Conservation (phyloP, 169 alveolate genomes). For the Besnoitia besnoiti region DNA sequence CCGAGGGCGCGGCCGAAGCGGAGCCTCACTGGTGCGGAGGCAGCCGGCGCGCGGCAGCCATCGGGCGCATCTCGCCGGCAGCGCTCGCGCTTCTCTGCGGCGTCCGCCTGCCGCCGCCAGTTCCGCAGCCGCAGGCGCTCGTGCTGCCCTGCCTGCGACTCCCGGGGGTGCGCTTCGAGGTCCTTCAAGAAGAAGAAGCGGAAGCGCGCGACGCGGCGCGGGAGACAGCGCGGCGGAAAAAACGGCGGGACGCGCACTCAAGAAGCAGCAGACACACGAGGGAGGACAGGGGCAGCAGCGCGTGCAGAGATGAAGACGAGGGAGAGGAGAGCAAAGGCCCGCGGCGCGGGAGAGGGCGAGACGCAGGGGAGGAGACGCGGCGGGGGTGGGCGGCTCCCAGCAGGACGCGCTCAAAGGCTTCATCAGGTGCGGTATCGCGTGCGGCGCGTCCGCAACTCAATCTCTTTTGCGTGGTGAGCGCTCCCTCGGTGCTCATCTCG, state of each 20-base stretch:
- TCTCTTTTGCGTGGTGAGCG: slow-evolving; percentile 11
- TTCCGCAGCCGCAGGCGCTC: neutral
- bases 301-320: neutral
- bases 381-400: neutral
- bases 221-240: slow-evolving; percentile 28
- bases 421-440: no score
- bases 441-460: no score
- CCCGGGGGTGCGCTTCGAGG: slow-evolving; percentile 9
- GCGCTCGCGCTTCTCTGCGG: slow-evolving; percentile 17
- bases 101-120: slow-evolving; percentile 34
- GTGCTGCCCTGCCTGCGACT: slow-evolving; percentile 20
- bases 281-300: neutral
- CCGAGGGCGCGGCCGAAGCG: neutral
- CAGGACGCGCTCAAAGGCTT: no score
- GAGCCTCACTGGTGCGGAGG: no score
- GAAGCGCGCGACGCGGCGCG: slow-evolving; percentile 2
- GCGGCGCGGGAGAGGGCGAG: no score
- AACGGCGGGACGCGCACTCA: neutral
- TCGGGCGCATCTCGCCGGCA: neutral
- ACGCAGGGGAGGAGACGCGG: neutral
- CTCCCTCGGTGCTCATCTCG: neutral
- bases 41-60: neutral
- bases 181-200: neutral
- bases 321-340: neutral
- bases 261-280: neutral